Conservation (phyloP, 2,329 filamentous ascomycete genomes). For the Zymoseptoria crescenta region DNA sequence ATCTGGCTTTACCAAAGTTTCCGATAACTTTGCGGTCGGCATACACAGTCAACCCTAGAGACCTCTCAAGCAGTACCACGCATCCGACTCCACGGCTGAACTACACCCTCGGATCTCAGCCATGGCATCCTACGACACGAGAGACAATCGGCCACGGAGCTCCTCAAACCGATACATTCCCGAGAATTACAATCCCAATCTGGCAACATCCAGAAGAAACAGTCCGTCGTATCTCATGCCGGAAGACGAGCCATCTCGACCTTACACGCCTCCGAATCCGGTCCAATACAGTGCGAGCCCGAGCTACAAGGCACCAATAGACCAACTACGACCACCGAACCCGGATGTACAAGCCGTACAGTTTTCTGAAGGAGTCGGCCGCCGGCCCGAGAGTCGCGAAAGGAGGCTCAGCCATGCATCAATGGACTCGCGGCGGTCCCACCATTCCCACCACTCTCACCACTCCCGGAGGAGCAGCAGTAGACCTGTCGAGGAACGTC, state of each 20-base stretch:
- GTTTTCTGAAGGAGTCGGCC: not conserved
- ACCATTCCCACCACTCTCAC: not conserved
- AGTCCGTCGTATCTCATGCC: not conserved
- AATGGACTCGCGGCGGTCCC: not conserved
- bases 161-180: slow-evolving; percentile 1
- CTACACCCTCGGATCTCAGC: no score
- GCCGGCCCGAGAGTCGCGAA: not conserved
- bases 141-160: not conserved
- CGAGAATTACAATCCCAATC: not conserved
- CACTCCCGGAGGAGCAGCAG: not conserved
- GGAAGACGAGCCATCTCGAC: not conserved
- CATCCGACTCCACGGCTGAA: not conserved
- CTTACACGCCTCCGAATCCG: slow-evolving; percentile 5
- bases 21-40: not conserved
- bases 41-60: not conserved
- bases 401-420: not conserved
- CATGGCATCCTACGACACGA: not conserved
- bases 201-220: not conserved
- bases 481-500: not conserved
- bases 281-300: slow-evolving; percentile 2
- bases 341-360: slow-evolving; percentile 1
- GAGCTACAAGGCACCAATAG: not conserved
- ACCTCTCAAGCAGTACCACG: not conserved
- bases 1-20: not conserved
- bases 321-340: not conserved